phyloP scores from a whole-genome alignment of 164 flowering plant genomes.

The Akebia trifoliata region DNA sequence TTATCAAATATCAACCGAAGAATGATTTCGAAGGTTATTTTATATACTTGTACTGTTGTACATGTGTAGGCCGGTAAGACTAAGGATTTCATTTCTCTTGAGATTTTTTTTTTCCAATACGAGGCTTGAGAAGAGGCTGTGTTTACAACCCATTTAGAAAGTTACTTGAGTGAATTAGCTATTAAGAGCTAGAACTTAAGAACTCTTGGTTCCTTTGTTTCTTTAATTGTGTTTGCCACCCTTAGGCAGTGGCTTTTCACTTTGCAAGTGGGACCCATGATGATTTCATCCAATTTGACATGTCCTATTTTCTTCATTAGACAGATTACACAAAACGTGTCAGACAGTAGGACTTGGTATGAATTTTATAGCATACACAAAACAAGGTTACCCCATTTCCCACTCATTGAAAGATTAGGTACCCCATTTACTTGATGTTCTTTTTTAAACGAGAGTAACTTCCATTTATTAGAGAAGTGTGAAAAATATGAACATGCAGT shows the following conservation, averaged over 20 bases:
- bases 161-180: background rate
- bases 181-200: background rate
- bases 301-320: background rate
- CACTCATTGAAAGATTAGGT: too few species aligned
- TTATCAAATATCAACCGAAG: background rate
- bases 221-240: background rate
- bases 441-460: too few species aligned
- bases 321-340: too few species aligned
- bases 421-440: too few species aligned
- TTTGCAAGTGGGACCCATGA: background rate
- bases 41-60: background rate
- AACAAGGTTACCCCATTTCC: too few species aligned
- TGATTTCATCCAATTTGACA: background rate
- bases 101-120: background rate
- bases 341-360: too few species aligned
- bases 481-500: too few species aligned
- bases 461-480: too few species aligned
- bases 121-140: background rate
- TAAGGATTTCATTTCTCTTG: background rate
- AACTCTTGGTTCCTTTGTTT: background rate
- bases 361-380: too few species aligned
- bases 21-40: background rate
- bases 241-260: background rate
- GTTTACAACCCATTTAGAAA: background rate
- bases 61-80: background rate